These are phyloP conservation scores for Suillus clintonianus DNA, from an alignment of 768 basidiomycete genomes.

Conservation along the genomic window DNA sequence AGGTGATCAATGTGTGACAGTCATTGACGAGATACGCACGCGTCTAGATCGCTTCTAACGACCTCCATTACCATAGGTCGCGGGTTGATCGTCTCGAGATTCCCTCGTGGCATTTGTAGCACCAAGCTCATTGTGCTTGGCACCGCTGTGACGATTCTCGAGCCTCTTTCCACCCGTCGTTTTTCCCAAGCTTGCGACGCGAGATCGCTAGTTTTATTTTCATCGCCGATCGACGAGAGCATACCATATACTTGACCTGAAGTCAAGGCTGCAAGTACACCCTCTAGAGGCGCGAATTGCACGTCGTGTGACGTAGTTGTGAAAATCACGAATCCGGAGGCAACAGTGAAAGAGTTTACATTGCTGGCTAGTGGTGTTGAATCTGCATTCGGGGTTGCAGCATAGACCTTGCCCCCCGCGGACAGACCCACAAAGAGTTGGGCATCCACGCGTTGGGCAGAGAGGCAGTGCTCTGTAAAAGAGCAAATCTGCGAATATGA, in stretches of 20 bases:
- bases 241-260: conserved; percentile 10
- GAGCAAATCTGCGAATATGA: conserved; percentile 26
- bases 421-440: conserved; percentile 64
- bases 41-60: conserved; percentile 72
- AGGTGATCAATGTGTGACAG: background rate
- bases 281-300: conserved; percentile 63
- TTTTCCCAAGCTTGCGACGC: conserved; percentile 54
- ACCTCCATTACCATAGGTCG: conserved; percentile 88
- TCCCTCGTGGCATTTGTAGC: conserved; percentile 97
- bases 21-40: conserved; percentile 46
- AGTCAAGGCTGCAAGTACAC: conserved; percentile 8
- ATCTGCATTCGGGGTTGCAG: conserved; percentile 35
- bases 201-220: conserved; percentile 13
- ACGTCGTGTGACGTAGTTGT: conserved; percentile 83
- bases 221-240: conserved; percentile 30
- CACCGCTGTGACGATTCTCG: conserved; percentile 84
- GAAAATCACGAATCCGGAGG: conserved; percentile 80
- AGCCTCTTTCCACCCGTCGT: conserved; percentile 86
- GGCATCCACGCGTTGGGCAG: conserved; percentile 33
- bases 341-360: conserved; percentile 71
- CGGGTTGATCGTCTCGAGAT: conserved; percentile 94
- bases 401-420: conserved; percentile 64
- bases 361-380: conserved; percentile 47
- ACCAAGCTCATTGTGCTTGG: conserved; percentile 88
- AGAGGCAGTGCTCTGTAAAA: conserved; percentile 65